Conservation (phyloP, 805 yeast genomes). For the Wickerhamiella dianesei region DNA sequence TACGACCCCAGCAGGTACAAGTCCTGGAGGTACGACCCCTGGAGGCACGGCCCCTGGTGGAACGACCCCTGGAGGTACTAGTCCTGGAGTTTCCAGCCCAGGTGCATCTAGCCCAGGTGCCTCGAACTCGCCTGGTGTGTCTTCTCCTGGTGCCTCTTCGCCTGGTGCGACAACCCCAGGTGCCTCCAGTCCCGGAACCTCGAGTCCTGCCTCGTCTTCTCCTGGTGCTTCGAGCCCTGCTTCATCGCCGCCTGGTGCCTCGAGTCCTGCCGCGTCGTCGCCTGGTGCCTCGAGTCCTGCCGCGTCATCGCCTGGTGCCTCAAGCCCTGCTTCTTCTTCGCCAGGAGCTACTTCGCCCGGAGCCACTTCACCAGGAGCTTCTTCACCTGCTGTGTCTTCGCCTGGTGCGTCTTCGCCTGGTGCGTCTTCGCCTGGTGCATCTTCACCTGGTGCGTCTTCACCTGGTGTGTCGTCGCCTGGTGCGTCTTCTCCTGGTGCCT, state of each 20-base stretch:
- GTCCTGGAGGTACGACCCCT: not conserved
- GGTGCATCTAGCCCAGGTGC: not conserved
- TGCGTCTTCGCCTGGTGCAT: not conserved
- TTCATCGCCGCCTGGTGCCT: too few relatives aligned
- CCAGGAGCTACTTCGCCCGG: not conserved
- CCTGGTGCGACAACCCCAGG: too few relatives aligned
- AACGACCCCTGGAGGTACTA: not conserved
- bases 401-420: not conserved
- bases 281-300: not conserved
- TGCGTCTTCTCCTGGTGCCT: not conserved
- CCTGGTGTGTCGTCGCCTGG: too few relatives aligned
- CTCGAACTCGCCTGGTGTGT: not conserved
- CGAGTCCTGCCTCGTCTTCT: not conserved
- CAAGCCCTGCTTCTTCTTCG: not conserved
- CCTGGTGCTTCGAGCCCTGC: not conserved
- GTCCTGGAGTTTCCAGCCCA: not conserved
- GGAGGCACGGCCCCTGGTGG: not conserved
- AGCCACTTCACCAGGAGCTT: not conserved
- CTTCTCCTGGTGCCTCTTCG: too few relatives aligned
- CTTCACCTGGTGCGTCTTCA: not conserved
- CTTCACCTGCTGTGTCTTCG: not conserved
- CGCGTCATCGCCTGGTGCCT: too few relatives aligned
- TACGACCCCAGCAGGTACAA: too few relatives aligned
- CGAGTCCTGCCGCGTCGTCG: too few relatives aligned
- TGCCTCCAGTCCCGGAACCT: too few relatives aligned